phyloP scores from a whole-genome alignment of 768 basidiomycete genomes.

The Agaricus subrufescens region DNA sequence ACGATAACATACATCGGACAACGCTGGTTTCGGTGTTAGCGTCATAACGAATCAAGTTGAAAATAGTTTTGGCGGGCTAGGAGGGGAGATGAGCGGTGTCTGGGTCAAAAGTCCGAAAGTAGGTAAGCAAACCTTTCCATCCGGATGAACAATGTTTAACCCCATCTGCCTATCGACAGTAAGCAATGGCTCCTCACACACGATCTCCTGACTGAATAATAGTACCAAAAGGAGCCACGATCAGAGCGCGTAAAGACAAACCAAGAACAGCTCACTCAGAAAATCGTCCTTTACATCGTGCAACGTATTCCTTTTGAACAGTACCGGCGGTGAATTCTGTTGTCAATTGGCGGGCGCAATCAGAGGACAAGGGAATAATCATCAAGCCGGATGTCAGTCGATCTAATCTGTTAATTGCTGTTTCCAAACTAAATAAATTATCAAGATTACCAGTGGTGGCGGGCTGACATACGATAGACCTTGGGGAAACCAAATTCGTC shows the following conservation, averaged over 20 bases:
- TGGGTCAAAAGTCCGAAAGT: background rate
- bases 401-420: slow-evolving; percentile 93
- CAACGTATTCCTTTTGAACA: slow-evolving; percentile 90
- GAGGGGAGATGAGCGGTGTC: slow-evolving; percentile 4
- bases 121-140: slow-evolving; percentile 68
- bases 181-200: slow-evolving; percentile 81
- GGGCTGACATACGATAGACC: slow-evolving; percentile 66
- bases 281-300: slow-evolving; percentile 81
- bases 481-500: slow-evolving; percentile 79
- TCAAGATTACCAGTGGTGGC: background rate
- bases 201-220: slow-evolving; percentile 61
- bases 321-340: slow-evolving; percentile 78
- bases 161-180: slow-evolving; percentile 97
- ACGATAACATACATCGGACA: slow-evolving; percentile 60
- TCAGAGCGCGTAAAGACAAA: background rate
- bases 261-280: slow-evolving; percentile 55
- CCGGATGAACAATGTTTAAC: slow-evolving; percentile 90
- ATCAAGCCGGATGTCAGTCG: slow-evolving; percentile 92
- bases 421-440: slow-evolving; percentile 5
- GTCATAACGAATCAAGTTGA: slow-evolving; percentile 81
- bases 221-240: background rate
- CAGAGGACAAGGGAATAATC: slow-evolving; percentile 78
- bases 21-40: slow-evolving; percentile 77
- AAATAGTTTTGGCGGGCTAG: slow-evolving; percentile 85
- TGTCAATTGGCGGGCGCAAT: slow-evolving; percentile 66